These are phyloP conservation scores for Boletus patriciae DNA, from an alignment of 768 basidiomycete genomes.

Conservation along the genomic window DNA sequence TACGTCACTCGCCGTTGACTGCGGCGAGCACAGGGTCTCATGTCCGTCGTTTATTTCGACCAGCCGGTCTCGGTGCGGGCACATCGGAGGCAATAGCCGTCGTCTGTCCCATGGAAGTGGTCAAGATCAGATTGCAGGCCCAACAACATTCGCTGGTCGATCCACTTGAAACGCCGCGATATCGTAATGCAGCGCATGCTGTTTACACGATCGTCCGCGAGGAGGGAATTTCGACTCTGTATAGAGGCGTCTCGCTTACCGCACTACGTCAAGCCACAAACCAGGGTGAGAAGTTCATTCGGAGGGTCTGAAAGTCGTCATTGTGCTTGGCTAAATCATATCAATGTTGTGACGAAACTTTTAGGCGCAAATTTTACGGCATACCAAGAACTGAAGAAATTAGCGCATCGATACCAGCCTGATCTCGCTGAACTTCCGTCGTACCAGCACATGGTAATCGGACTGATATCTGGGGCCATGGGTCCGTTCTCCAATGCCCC, in stretches of 20 bases:
- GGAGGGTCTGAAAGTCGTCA: too few species aligned
- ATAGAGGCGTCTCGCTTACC: conserved; percentile 91
- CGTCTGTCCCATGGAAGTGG: conserved; percentile 98
- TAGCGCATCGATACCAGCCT: conserved; percentile 77
- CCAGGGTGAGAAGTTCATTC: conserved; percentile 58
- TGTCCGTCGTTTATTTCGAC: not conserved
- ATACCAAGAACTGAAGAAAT: conserved; percentile 93
- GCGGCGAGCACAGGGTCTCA: not conserved
- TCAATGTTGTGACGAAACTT: not conserved
- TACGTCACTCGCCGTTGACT: conserved; percentile 36
- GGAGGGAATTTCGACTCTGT: conserved; percentile 82
- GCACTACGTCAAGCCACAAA: conserved; percentile 97
- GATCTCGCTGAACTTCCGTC: conserved; percentile 78
- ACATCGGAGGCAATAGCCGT: conserved; percentile 93
- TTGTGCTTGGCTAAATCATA: not conserved
- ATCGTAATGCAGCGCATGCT: conserved; percentile 95
- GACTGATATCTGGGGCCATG: conserved; percentile 95
- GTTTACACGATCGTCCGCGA: conserved; percentile 93
- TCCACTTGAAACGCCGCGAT: conserved; percentile 89
- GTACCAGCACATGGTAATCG: conserved; percentile 94
- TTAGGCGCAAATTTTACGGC: conserved; percentile 95
- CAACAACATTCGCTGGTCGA: conserved; percentile 97
- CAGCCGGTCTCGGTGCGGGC: conserved; percentile 93
- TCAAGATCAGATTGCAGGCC: conserved; percentile 97
- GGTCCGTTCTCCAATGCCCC: conserved; percentile 99